Conservation (phyloP, 257 asterid genomes). For the Parsonsia alboflavescens region DNA sequence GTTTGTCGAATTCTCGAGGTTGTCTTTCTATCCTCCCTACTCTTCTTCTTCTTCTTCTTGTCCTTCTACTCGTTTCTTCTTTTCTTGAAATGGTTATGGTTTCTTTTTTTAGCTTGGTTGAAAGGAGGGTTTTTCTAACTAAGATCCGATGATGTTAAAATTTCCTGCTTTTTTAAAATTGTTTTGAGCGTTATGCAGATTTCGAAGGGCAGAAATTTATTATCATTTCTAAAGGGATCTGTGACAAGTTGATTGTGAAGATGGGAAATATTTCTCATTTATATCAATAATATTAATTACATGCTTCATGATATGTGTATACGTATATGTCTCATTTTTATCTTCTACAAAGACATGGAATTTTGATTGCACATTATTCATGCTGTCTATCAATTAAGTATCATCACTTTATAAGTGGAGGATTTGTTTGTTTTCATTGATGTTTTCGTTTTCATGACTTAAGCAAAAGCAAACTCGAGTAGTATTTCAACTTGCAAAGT, state of each 20-base stretch:
- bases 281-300: background rate
- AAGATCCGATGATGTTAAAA: background rate
- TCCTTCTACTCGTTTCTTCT: background rate
- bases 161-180: background rate
- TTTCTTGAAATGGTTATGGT: background rate
- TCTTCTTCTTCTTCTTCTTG: conserved; percentile 8
- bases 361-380: conserved; percentile 19
- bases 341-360: conserved; percentile 6
- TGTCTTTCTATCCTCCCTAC: conserved; percentile 3
- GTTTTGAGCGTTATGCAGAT: background rate
- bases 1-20: conserved; percentile 20
- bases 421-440: conserved; percentile 23
- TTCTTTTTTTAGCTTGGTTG: background rate
- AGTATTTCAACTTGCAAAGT: conserved; percentile 26
- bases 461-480: conserved; percentile 73
- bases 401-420: conserved; percentile 35
- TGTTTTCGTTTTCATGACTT: conserved; percentile 37
- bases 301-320: conserved; percentile 2
- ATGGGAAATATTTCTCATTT: background rate
- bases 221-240: background rate
- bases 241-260: background rate
- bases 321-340: conserved; percentile 3
- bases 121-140: background rate
- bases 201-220: background rate
- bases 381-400: background rate